These are phyloP conservation scores for Aspergillus sparsus DNA, from an alignment of 495 filamentous ascomycete species.

Conservation along the genomic window DNA sequence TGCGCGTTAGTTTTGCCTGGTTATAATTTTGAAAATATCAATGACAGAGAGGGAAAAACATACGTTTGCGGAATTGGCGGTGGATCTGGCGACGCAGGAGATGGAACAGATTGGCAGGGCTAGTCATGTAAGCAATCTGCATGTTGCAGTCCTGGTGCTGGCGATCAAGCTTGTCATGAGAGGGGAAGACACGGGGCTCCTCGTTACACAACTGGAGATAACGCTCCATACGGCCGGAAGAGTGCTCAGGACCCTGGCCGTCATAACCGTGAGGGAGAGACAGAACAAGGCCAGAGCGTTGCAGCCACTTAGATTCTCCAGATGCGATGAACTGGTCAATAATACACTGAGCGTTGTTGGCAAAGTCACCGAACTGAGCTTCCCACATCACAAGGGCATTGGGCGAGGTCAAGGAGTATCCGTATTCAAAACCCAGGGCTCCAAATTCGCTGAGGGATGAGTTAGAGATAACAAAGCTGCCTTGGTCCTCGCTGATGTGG, in stretches of 20 bases:
- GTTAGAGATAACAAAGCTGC: conserved; percentile 93
- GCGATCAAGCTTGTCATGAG: conserved; percentile 82
- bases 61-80: conserved; percentile 98
- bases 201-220: conserved; percentile 98
- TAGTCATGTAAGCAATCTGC: conserved; percentile 95
- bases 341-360: conserved; percentile 98
- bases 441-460: conserved; percentile 96
- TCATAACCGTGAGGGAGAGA: conserved; percentile 97
- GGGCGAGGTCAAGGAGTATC: conserved; percentile 94
- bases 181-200: conserved; percentile 89
- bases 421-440: conserved; percentile 95
- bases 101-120: conserved; percentile 93
- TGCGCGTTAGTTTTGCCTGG: conserved; percentile 36
- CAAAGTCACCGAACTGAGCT: conserved; percentile 98
- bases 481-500: conserved; percentile 84
- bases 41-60: conserved; percentile 36
- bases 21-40: background rate
- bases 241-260: conserved; percentile 97
- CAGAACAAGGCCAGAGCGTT: conserved; percentile 91
- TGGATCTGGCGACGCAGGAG: conserved; percentile 96
- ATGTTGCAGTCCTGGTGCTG: conserved; percentile 99
- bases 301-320: conserved; percentile 97
- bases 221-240: conserved; percentile 94
- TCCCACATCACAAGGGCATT: conserved; percentile 99
- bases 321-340: conserved; percentile 99